Percentiles rank a stretch among this genome's conserved stretches.
Evolutionary conservation across 768 basidiomycete genomes (phyloP).

Genomic region (Crucibulum laeve): DNA sequence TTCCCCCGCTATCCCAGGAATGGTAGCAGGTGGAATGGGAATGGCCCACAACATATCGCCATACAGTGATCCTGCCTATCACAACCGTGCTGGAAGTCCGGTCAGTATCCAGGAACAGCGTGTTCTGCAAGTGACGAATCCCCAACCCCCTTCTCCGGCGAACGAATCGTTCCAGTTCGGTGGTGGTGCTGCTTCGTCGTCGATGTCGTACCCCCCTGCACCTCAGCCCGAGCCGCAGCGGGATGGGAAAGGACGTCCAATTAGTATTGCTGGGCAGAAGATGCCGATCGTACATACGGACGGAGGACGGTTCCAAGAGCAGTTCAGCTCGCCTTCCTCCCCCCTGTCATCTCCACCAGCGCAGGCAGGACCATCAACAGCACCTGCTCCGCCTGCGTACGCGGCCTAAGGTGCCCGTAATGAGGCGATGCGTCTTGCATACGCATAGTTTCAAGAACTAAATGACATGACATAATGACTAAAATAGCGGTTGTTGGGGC

Average conservation of each 20-base stretch:
- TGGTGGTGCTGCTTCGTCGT: neutral
- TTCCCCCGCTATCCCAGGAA: conserved; percentile 5
- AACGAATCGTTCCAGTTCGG: conserved; percentile 16
- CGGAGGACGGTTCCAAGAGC: conserved; percentile 28
- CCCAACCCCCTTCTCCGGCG: conserved; percentile 25
- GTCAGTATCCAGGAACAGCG: conserved; percentile 33
- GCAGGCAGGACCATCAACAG: conserved; percentile 5
- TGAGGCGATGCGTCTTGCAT: too few species aligned
- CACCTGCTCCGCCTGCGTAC: conserved; percentile 23
- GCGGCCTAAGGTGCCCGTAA: conserved; percentile 3
- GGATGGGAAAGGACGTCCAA: conserved; percentile 27
- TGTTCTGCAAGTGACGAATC: conserved; percentile 37
- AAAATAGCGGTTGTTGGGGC: too few species aligned
- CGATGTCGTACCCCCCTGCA: conserved; percentile 5
- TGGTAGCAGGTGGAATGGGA: neutral
- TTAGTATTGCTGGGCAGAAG: conserved; percentile 21
- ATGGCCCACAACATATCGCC: too few species aligned
- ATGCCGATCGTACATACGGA: conserved; percentile 34
- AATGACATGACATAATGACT: too few species aligned
- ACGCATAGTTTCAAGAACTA: too few species aligned
- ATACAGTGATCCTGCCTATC: conserved; percentile 13
- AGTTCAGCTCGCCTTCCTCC: conserved; percentile 3
- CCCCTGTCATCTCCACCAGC: neutral
- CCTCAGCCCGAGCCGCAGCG: conserved; percentile 6
- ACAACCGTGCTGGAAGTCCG: conserved; percentile 34